Base-by-base conservation (phyloP, 192 early-diverging fungal genomes). In the Funneliformis mosseae region DNA sequence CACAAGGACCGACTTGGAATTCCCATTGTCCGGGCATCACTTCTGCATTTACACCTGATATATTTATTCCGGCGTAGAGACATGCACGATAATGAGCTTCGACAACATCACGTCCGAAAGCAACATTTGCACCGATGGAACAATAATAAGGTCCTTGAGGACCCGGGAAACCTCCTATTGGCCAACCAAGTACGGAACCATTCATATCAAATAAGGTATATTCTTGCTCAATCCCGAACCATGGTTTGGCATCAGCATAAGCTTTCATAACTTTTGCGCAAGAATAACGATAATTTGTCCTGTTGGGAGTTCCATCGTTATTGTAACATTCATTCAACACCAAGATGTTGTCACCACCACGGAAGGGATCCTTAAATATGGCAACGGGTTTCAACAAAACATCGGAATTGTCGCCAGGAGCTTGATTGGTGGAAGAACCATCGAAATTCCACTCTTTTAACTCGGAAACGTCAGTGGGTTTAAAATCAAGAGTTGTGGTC, bases 171-270 rank as follows among this genome's bases (percentile, higher is more conserved):
- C 88, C 88, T 12, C 84, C 82, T 74, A 86, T 88, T n/a, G 88
- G 88, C 88, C 88, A 89, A 69, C 88, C 88, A 66, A 87, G 83
- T 41, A 86, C 84, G 0, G 62, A 45, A 42, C 81, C 84, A 18
- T 89, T 88, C 10, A 64, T 48, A 74, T 89, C 88, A 72, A 89
- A 83, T 21, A 89, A 73, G 59, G 86, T 89, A 50, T 89, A 89
- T 70, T 89, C 88, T 83, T 89, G 88, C 68, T 89, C 88, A 80
- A 89, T 88, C 73, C 88, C 88, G 74, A 89, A 89, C 88, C 88
- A 89, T 41, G 88, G 83, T 45, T 85, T 66, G 45, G 61, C 38
- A 64, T 85, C 85, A 27, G 83, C 83, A 75, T 84, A 78, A 60
- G 76, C 67, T 25, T 71, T 72, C 87, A 89, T 88, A 5, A 83